Evolutionary conservation across 768 basidiomycete species (phyloP), one percentile per base, ranked within the genome.

Genomic region (Gloeostereum incarnatum): DNA sequence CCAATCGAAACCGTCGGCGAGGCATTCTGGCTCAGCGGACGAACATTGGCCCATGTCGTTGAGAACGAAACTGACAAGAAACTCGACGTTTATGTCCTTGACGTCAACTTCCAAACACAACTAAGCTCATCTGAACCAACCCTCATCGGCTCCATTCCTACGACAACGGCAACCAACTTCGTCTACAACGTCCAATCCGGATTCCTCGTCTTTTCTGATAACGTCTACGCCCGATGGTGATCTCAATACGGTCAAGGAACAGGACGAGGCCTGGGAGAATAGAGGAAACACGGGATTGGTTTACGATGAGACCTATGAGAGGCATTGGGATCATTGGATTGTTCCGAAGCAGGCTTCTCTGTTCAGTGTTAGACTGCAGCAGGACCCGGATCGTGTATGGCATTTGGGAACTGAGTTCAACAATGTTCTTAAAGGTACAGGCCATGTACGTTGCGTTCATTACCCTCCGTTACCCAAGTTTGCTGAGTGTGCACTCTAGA

Each of bases 301-400:
- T 3, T 91, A 79, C 50, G 85, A 89, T 44, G 47, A 55, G 25
- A 68, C 68, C 2, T 88, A 72, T 52, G 78, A 74, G 26, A 63
- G 86, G n/a, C 84, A 88, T 36, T 90, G 87, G 85, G 77, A 81
- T 49, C 43, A 48, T 11, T 93, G 90, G 88, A 59, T 66, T 27
- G 78, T 77, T 1, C 75, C 75, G 13, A 92, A 92, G 62, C 65
- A 63, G 36, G 59, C 71, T 8, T 75, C 85, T 29, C 62, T 94
- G 38, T 89, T 92, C 58, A 73, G 75, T 19, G 78, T 87, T 36
- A 54, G 62, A 27, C 55, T 94, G 17, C 52, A 49, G 25, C 65
- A 67, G 47, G 65, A 61, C 27, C 53, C 63, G 5, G 65, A 69
- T 37, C 59, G 62, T 23, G 68, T 64, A 38, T 88, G 80, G 74